phyloP scores from a whole-genome alignment of 2,329 filamentous ascomycete species.

The Neospermospora avenae region DNA sequence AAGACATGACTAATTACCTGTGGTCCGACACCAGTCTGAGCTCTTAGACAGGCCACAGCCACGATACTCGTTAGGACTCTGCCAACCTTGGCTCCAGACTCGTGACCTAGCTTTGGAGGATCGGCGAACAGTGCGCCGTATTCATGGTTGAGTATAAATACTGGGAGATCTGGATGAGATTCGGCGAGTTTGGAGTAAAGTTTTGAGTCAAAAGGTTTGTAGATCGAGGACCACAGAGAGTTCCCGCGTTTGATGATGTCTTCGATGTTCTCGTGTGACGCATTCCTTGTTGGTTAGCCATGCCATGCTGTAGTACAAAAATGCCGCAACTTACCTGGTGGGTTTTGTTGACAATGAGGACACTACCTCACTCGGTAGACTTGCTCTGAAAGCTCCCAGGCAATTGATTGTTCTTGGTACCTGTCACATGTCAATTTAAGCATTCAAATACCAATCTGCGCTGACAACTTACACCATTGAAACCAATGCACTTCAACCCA shows the following conservation, averaged over 20 bases:
- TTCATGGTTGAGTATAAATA: constrained; percentile 72
- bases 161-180: constrained; percentile 78
- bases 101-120: constrained; percentile 43
- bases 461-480: constrained; percentile 54
- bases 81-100: constrained; percentile 54
- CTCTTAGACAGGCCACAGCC: constrained; percentile 69
- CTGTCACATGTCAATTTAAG: constrained; percentile 40
- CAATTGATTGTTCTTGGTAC: constrained; percentile 83
- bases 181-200: constrained; percentile 66
- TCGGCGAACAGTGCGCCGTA: constrained; percentile 74
- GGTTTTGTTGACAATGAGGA: constrained; percentile 52
- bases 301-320: background rate
- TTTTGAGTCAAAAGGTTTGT: constrained; percentile 70
- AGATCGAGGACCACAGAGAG: constrained; percentile 72
- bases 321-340: constrained; percentile 39
- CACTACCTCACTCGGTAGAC: constrained; percentile 55
- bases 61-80: constrained; percentile 70
- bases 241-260: constrained; percentile 56
- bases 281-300: constrained; percentile 10
- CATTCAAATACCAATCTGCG: constrained; percentile 49
- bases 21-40: constrained; percentile 78
- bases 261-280: constrained; percentile 47
- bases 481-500: constrained; percentile 73
- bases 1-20: constrained; percentile 81
- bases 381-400: constrained; percentile 66